These are phyloP conservation scores for Amanita inopinata DNA, from an alignment of 768 basidiomycete genomes.

Conservation along the genomic window DNA sequence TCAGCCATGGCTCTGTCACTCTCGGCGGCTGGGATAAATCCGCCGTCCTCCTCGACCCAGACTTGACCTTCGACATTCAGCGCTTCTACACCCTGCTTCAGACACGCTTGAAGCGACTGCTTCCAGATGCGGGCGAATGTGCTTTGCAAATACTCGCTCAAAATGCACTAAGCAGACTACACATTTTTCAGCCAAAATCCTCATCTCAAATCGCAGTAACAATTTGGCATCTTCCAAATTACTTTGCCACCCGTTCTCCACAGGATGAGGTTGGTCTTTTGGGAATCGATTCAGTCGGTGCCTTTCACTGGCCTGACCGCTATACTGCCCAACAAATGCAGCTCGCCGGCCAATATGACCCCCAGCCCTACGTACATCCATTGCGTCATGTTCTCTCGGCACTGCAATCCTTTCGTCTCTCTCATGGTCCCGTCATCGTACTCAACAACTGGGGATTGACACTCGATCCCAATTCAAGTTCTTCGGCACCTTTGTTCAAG, in stretches of 20 bases:
- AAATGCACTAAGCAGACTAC: conserved; percentile 41
- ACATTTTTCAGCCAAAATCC: conserved; percentile 62
- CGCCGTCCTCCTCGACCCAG: conserved; percentile 63
- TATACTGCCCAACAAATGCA: conserved; percentile 47
- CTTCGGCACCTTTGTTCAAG: conserved; percentile 23
- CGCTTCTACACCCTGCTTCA: conserved; percentile 46
- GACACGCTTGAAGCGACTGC: conserved; percentile 29
- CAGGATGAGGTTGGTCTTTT: conserved; percentile 53
- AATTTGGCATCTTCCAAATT: conserved; percentile 45
- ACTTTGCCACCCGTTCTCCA: conserved; percentile 38
- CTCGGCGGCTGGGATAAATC: conserved; percentile 56
- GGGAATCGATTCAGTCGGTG: conserved; percentile 65
- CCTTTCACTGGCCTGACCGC: conserved; percentile 74
- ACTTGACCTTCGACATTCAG: conserved; percentile 49
- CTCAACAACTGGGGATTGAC: conserved; percentile 57
- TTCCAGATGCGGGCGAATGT: conserved; percentile 12
- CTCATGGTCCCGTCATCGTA: conserved; percentile 40
- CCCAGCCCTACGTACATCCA: conserved; percentile 16
- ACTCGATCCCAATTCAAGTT: conserved; percentile 1
- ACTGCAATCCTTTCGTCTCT: conserved; percentile 36
- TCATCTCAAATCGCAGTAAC: conserved; percentile 62
- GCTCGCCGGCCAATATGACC: conserved; percentile 1
- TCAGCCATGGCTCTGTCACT: conserved; percentile 16
- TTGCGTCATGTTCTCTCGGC: conserved; percentile 38
- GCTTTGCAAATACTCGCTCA: conserved; percentile 20